A percentile compares a stretch with the other conserved stretches of the same genome.
Evolutionary conservation across 352 stramenopile species (phyloP).

Genomic region (Pythium chondricola): DNA sequence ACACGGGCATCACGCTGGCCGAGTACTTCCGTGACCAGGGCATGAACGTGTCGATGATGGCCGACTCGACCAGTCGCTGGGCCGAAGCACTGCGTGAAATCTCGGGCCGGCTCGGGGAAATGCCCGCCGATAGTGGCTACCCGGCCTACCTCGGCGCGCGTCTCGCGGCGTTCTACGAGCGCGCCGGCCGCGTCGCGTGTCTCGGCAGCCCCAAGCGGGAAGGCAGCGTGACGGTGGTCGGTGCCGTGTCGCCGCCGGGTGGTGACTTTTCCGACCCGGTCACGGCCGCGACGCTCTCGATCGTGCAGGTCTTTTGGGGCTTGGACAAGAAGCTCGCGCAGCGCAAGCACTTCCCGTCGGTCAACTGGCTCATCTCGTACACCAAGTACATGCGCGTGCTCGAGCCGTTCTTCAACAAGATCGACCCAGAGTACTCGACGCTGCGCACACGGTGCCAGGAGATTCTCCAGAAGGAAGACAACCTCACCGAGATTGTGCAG

Average conservation of each 20-base stretch:
- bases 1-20: conserved; percentile 98
- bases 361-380: conserved; percentile 99
- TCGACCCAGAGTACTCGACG: conserved; percentile 96
- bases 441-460: conserved; percentile 96
- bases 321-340: conserved; percentile 99
- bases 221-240: conserved; percentile 98
- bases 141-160: conserved; percentile 98
- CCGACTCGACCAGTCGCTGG: conserved; percentile 99
- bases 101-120: conserved; percentile 98
- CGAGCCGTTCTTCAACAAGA: conserved; percentile 99
- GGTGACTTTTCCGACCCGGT: conserved; percentile 99
- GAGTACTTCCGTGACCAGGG: conserved; percentile 98
- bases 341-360: conserved; percentile 99
- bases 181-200: conserved; percentile 96
- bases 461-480: conserved; percentile 98
- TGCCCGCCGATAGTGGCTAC: conserved; percentile 97
- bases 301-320: conserved; percentile 99
- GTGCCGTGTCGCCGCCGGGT: conserved; percentile 97
- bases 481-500: conserved; percentile 99
- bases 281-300: conserved; percentile 97
- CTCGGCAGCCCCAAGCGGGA: conserved; percentile 96
- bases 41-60: conserved; percentile 99
- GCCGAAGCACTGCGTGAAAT: conserved; percentile 99
- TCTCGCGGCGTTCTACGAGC: conserved; percentile 99
- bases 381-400: conserved; percentile 99